Percentiles rank a stretch among this genome's conserved stretches.
Conservation (phyloP, 2,329 filamentous ascomycete genomes). For the Helminthosporium solani region DNA sequence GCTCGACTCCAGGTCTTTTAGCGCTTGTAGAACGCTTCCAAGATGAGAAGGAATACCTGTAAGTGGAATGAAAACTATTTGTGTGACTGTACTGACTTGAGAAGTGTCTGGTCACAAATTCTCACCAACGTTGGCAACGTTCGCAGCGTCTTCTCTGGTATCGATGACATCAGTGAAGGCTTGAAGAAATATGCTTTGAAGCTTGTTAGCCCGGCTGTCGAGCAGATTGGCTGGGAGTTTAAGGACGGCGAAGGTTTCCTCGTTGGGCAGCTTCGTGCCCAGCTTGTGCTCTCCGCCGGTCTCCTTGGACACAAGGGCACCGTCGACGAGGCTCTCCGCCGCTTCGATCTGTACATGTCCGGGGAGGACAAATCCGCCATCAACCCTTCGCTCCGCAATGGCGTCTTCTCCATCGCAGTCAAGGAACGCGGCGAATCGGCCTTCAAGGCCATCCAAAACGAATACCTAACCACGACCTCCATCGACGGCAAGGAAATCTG, state of each 20-base stretch:
- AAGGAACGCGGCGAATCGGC: slow-evolving; percentile 70
- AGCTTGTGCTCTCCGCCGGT: slow-evolving; percentile 75
- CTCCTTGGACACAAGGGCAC: slow-evolving; percentile 72
- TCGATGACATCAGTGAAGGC: slow-evolving; percentile 68
- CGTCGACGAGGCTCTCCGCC: slow-evolving; percentile 70
- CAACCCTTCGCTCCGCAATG: slow-evolving; percentile 75
- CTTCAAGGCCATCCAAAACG: slow-evolving; percentile 74
- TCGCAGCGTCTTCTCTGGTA: slow-evolving; percentile 80
- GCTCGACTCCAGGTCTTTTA: slow-evolving; percentile 77
- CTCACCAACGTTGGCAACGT: slow-evolving; percentile 73
- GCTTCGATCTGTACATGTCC: slow-evolving; percentile 77
- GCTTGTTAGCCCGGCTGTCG: slow-evolving; percentile 72
- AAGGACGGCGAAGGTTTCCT: slow-evolving; percentile 77
- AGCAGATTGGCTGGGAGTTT: slow-evolving; percentile 84
- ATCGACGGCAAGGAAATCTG: slow-evolving; percentile 90
- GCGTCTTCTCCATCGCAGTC: slow-evolving; percentile 78
- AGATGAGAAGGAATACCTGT: slow-evolving; percentile 76
- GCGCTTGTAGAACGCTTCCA: slow-evolving; percentile 83
- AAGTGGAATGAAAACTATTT: slow-evolving; percentile 22
- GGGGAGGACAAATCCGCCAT: slow-evolving; percentile 67
- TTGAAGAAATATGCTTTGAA: slow-evolving; percentile 77
- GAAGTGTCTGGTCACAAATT: slow-evolving; percentile 79
- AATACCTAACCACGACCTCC: slow-evolving; percentile 78
- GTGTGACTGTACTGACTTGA: background rate
- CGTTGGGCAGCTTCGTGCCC: slow-evolving; percentile 76